Conservation (phyloP, 805 yeast species). For the Yarrowia keelungensis region DNA sequence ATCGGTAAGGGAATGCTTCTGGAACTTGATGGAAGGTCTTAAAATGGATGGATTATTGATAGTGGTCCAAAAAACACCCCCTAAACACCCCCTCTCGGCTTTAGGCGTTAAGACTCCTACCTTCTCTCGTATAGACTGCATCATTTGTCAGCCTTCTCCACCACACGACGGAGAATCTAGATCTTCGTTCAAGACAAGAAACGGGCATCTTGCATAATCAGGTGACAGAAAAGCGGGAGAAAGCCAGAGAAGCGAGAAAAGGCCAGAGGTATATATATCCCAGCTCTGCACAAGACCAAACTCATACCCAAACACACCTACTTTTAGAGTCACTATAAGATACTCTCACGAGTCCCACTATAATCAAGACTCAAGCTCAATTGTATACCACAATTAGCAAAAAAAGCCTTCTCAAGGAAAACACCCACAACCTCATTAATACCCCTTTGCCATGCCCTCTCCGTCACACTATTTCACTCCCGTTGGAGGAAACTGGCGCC, state of each 20-base stretch:
- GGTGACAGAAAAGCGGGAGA: background rate
- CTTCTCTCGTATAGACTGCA: background rate
- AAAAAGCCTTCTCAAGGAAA: too few relatives aligned
- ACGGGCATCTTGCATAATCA: slow-evolving; percentile 23
- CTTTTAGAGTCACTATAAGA: too few relatives aligned
- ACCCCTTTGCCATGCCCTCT: background rate
- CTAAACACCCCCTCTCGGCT: background rate
- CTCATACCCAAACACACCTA: background rate
- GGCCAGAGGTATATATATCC: too few relatives aligned
- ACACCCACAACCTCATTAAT: background rate
- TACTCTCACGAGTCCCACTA: too few relatives aligned
- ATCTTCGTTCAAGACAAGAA: background rate
- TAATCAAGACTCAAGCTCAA: too few relatives aligned
- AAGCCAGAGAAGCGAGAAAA: too few relatives aligned
- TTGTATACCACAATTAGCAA: background rate
- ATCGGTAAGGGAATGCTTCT: too few relatives aligned
- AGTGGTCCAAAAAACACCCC: background rate
- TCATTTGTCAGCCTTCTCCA: slow-evolving; percentile 21
- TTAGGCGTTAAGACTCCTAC: slow-evolving; percentile 15
- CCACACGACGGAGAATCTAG: slow-evolving; percentile 1
- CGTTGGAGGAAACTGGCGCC: slow-evolving; percentile 42
- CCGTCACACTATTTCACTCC: slow-evolving; percentile 40
- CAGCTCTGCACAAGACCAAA: too few relatives aligned
- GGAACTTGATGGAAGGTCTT: too few relatives aligned
- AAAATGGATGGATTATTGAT: too few relatives aligned